These are phyloP conservation scores for Meira miltonrushii DNA, from an alignment of 1,284 basidiomycete species.

Conservation along the genomic window DNA sequence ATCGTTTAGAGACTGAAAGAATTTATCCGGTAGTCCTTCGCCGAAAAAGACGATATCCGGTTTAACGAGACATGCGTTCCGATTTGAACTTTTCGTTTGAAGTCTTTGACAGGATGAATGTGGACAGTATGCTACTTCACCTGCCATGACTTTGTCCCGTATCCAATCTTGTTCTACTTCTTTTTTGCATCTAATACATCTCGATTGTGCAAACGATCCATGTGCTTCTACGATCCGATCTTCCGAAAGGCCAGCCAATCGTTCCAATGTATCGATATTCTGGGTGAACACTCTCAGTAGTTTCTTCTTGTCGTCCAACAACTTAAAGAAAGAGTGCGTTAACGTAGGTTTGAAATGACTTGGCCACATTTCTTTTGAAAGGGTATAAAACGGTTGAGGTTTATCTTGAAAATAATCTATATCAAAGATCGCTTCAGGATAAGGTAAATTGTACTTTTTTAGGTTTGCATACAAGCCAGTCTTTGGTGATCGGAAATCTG, in stretches of 20 bases:
- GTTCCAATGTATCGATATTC: conserved; percentile 83
- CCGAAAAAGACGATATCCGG: conserved; percentile 53
- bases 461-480: conserved; percentile 60
- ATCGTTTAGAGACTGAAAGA: conserved; percentile 50
- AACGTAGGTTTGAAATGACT: conserved; percentile 77
- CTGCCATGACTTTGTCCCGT: conserved; percentile 25
- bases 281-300: conserved; percentile 71
- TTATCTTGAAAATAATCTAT: conserved; percentile 6
- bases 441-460: conserved; percentile 57
- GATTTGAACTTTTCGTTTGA: conserved; percentile 1
- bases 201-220: conserved; percentile 60
- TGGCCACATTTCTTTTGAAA: conserved; percentile 76
- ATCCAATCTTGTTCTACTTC: conserved; percentile 37
- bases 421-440: conserved; percentile 60
- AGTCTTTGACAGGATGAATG: conserved; percentile 16
- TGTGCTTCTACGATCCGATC: conserved; percentile 85
- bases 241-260: conserved; percentile 70
- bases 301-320: conserved; percentile 64
- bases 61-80: conserved; percentile 35
- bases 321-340: conserved; percentile 81
- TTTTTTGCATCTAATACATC: conserved; percentile 37
- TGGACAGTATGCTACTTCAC: conserved; percentile 40
- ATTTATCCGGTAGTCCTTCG: conserved; percentile 42
- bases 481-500: conserved; percentile 56
- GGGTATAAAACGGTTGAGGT: conserved; percentile 52